These are phyloP conservation scores for Epichloe festucae DNA, from an alignment of 2,329 filamentous ascomycete species.

Conservation along the genomic window DNA sequence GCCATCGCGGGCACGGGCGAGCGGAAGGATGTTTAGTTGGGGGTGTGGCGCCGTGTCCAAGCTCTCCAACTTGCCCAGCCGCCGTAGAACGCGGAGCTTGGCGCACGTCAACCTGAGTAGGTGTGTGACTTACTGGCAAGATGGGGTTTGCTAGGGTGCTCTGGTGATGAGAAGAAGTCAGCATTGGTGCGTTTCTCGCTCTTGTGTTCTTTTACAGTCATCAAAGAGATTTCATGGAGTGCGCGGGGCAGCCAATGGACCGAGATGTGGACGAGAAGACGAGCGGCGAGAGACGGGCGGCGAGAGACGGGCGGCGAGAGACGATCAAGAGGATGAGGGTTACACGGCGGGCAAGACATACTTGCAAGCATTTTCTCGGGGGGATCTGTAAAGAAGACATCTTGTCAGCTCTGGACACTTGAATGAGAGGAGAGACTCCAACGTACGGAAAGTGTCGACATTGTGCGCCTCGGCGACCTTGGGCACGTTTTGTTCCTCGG, in stretches of 20 bases:
- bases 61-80: background rate
- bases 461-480: slow-evolving; percentile 62
- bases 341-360: slow-evolving; percentile 26
- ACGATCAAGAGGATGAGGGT: background rate
- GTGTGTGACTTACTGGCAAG: slow-evolving; percentile 39
- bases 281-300: too few species aligned
- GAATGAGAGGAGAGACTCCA: background rate
- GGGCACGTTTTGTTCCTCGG: slow-evolving; percentile 30
- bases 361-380: slow-evolving; percentile 55
- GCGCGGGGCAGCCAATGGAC: background rate
- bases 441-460: slow-evolving; percentile 60
- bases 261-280: background rate
- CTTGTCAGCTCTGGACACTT: background rate
- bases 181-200: background rate
- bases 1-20: slow-evolving; percentile 3
- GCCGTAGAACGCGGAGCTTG: too few species aligned
- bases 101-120: background rate
- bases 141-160: slow-evolving; percentile 59
- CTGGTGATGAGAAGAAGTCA: slow-evolving; percentile 29
- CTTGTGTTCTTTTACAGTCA: background rate
- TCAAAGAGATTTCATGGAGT: background rate
- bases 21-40: slow-evolving; percentile 3
- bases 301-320: background rate
- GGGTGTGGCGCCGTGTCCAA: background rate
- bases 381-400: slow-evolving; percentile 36